A percentile compares a stretch with the other conserved stretches of the same genome.
Evolutionary conservation across 306 rosid genomes (phyloP).

Genomic region (Crotalaria pallida): DNA sequence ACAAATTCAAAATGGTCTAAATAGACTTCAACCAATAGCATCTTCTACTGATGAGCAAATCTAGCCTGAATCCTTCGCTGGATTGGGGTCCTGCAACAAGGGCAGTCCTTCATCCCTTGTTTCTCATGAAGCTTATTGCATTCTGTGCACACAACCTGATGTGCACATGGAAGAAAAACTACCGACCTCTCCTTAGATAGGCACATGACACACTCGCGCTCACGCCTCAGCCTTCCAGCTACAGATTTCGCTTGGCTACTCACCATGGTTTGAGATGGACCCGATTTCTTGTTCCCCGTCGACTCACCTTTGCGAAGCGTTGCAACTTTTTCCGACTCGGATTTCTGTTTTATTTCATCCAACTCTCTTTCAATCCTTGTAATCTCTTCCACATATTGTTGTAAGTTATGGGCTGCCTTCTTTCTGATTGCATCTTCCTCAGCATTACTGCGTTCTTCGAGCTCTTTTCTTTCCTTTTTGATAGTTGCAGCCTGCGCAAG

Average conservation of each 20-base stretch:
- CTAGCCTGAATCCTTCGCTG: constrained; percentile 40
- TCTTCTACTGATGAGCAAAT: constrained; percentile 17
- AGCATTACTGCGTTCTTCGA: constrained; percentile 27
- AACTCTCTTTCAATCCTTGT: constrained; percentile 42
- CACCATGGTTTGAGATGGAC: neutral
- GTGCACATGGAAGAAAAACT: constrained; percentile 64
- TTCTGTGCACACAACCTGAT: constrained; percentile 52
- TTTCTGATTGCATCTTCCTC: constrained; percentile 41
- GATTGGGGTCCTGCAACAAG: constrained; percentile 59
- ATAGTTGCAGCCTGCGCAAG: constrained; percentile 42
- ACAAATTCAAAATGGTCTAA: neutral
- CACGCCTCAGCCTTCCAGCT: constrained; percentile 38
- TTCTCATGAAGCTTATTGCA: constrained; percentile 67
- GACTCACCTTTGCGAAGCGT: constrained; percentile 31
- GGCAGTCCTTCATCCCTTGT: constrained; percentile 67
- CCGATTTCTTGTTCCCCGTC: constrained; percentile 26
- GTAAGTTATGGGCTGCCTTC: constrained; percentile 39
- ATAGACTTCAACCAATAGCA: constrained; percentile 5
- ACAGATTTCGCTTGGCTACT: constrained; percentile 6
- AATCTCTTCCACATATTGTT: constrained; percentile 38
- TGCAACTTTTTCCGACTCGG: constrained; percentile 42
- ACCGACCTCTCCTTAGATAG: constrained; percentile 59
- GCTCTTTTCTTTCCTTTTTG: constrained; percentile 42
- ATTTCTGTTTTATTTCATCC: constrained; percentile 21
- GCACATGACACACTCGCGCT: constrained; percentile 72